A percentile compares a stretch with the other conserved stretches of the same genome.
These are phyloP conservation scores for Cystobasidium ongulense DNA, from an alignment of 768 basidiomycete species.

Conservation along the genomic window DNA sequence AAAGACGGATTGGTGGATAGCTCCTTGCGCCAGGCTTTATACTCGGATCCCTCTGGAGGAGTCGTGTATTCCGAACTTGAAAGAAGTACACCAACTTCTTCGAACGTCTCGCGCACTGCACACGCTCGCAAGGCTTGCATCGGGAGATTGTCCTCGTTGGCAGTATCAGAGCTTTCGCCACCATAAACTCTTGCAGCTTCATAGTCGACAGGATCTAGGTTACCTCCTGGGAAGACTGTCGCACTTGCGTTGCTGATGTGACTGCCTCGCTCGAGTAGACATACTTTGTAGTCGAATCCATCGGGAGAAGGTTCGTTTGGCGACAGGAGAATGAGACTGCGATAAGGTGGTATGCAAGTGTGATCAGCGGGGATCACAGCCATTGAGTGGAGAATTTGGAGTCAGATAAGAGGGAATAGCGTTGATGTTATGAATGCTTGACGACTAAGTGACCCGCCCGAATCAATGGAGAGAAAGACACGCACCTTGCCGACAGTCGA, in stretches of 20 bases:
- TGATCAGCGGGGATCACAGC: neutral
- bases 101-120: conserved; percentile 38
- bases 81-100: conserved; percentile 37
- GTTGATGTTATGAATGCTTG: too few relatives aligned
- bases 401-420: too few relatives aligned
- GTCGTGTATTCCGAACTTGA: neutral
- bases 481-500: conserved; percentile 6
- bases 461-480: too few relatives aligned
- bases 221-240: conserved; percentile 38
- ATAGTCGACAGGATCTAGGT: conserved; percentile 8
- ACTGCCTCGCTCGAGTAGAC: conserved; percentile 33
- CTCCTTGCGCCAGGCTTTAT: conserved; percentile 32
- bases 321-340: conserved; percentile 22
- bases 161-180: neutral
- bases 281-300: conserved; percentile 38
- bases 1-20: neutral
- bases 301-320: neutral
- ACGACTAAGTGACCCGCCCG: too few relatives aligned
- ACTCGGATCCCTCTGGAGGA: neutral
- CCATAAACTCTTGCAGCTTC: neutral
- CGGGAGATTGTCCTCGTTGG: neutral
- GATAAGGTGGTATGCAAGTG: neutral
- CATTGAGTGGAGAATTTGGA: too few relatives aligned
- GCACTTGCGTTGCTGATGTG: conserved; percentile 28
- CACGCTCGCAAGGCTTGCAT: conserved; percentile 23